Evolutionary conservation across 2,329 filamentous ascomycete genomes (phyloP), one percentile per base, ranked within the genome.

Genomic region (Aspergillus bombycis): DNA sequence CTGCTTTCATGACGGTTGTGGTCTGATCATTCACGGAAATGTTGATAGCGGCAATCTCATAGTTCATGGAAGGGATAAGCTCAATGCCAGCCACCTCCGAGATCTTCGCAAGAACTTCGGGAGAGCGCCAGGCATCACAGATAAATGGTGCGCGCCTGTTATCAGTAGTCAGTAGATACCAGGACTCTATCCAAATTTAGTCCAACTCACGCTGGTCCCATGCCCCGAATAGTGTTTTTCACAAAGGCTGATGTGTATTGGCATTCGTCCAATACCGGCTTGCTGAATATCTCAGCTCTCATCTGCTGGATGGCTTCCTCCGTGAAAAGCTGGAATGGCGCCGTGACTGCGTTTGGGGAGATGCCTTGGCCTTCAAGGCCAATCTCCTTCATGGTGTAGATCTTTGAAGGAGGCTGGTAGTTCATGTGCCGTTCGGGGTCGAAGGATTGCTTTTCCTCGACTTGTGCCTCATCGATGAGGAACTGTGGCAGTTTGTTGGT

Each of bases 281-380:
- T 77, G 57, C 82, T 83, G 46, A 89, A 80, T 30, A 89, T 82
- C 72, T 90, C 88, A 0, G 76, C 77, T 63, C 88, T 80, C 81
- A 90, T 89, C 61, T 84, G 81, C 70, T 83, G 75, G 48, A 90
- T 81, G 1, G 87, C 87, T 57, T 88, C 86, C 26, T 81, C 70
- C 7, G 84, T 85, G 74, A 90, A 90, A 21, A 90, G 81, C 1
- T 80, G 80, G 73, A 90, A 90, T 0, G 88, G 87, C 60, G 88
- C 83, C 0, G 87, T 87, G 54, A 88, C 86, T 3, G 87, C 88
- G 55, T 85, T 79, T 1, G 83, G 83, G 1, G 88, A 90, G 28
- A 90, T 82, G 1, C 87, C 88, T 23, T 78, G 80, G 56, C 82
- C 80, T 23, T 84, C 80, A 3, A 80, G 72, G 9, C 68, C 67